Base-by-base conservation (phyloP, 2,329 filamentous ascomycete species). In the Aspergillus pseudoterreus region DNA sequence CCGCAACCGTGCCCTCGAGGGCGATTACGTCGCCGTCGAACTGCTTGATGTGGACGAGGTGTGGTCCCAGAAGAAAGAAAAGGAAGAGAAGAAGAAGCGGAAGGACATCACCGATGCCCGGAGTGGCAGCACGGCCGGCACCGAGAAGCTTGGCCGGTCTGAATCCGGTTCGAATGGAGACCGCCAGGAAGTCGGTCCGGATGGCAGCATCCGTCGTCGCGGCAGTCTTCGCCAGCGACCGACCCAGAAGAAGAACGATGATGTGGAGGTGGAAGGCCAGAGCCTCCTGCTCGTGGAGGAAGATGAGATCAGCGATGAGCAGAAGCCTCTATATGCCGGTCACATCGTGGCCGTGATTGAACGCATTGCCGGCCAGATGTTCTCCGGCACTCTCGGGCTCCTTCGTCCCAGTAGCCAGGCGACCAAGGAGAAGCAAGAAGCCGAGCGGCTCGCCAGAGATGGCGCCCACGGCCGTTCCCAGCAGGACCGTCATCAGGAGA, bases 11-110 rank as follows among this genome's bases (percentile, higher is more conserved):
- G 94, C 94, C 50, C 82, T 99, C 33, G 94, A 99, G 71, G 94
- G 94, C 53, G 94, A 99, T 70, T 82, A 96, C 50, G 94, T 99
- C 52, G 94, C 94, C 30, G 85, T 99, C 49, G 94, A 99, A 74
- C 85, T 99, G 43, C 84, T 99, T 47, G 92, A 99, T 66, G 94
- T 99, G 6, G 94, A 97, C 69, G 94, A 99, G 68, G 94, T 99
- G 2, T 99, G 94, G 94, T 84, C 87, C 21, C 94, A 99, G 78
- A 99, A 99, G 81, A 90, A 91, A 51, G 94, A 99, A 73, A 99
- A 99, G 72, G 94, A 99, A 75, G 94, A 99, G 72, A 99, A 99
- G 82, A 99, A 99, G 84, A 99, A 97, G 79, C 89, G 94, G 71
- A 99, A 99, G 80, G 94, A 99, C 67, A 95, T 96, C 53, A 95